phyloP scores from a whole-genome alignment of 1,139 yeast species.

The Pichiaceae sp. region DNA sequence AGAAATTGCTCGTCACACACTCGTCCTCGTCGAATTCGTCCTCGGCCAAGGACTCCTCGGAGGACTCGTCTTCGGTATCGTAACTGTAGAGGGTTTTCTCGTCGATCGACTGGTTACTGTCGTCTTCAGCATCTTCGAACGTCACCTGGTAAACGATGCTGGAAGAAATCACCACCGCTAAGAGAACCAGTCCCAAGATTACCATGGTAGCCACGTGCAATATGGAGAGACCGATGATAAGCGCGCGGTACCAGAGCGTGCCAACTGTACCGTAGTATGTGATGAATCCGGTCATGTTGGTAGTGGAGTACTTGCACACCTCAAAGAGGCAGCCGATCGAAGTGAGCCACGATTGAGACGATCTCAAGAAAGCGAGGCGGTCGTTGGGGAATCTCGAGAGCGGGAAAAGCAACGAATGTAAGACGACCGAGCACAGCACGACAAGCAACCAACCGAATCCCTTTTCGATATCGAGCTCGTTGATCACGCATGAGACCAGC shows the following conservation, averaged over 20 bases:
- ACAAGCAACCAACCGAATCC: slow-evolving; percentile 2
- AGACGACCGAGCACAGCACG: slow-evolving; percentile 1
- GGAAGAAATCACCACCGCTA: slow-evolving; percentile 10
- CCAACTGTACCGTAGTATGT: slow-evolving; percentile 6
- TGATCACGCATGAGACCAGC: slow-evolving; percentile 1
- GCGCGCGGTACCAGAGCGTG: not conserved
- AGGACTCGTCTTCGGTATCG: not conserved
- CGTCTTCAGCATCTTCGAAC: not conserved
- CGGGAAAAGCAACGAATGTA: slow-evolving; percentile 3
- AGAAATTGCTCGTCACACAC: no score
- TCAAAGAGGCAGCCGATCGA: slow-evolving; percentile 15
- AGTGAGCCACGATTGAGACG: slow-evolving; percentile 12
- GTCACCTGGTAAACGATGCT: not conserved
- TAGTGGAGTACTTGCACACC: slow-evolving; percentile 14
- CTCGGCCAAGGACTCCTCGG: not conserved
- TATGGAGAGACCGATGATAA: slow-evolving; percentile 3
- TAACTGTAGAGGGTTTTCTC: no score
- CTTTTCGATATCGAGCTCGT: slow-evolving; percentile 1
- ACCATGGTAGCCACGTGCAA: slow-evolving; percentile 12
- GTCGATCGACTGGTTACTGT: no score
- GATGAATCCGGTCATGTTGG: slow-evolving; percentile 9
- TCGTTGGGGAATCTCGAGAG: not conserved
- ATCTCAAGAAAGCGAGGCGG: slow-evolving; percentile 1
- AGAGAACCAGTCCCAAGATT: slow-evolving; percentile 10
- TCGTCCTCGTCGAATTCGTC: no score